A percentile compares a stretch with the other conserved stretches of the same genome.
These are phyloP conservation scores for Psilocybe cyanescens DNA, from an alignment of 768 basidiomycete genomes.

Conservation along the genomic window DNA sequence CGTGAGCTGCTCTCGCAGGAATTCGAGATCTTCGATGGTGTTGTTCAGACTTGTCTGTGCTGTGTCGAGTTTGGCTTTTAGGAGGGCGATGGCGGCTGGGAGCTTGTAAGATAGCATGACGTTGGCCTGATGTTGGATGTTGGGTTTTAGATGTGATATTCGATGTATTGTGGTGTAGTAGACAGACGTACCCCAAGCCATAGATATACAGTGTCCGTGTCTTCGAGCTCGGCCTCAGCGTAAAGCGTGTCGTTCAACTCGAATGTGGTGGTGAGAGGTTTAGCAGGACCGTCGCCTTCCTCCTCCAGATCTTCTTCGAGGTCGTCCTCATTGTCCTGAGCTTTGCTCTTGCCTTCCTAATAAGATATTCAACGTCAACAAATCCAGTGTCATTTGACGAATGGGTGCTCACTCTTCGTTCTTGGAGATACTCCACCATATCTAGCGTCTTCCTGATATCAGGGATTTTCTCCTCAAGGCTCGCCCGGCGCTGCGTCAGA, in stretches of 20 bases:
- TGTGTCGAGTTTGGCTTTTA: conserved; percentile 72
- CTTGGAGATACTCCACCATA: conserved; percentile 85
- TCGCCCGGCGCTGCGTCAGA: conserved; percentile 73
- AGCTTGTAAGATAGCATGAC: conserved; percentile 96
- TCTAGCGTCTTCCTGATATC: conserved; percentile 91
- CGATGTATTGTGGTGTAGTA: background rate
- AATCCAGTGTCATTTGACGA: background rate
- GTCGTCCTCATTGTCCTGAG: conserved; percentile 51
- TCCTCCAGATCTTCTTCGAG: conserved; percentile 64
- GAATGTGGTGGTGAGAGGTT: conserved; percentile 81
- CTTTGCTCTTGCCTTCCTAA: conserved; percentile 64
- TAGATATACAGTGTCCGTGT: conserved; percentile 87
- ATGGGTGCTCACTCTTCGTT: conserved; percentile 60
- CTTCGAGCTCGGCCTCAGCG: conserved; percentile 87
- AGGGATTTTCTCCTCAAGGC: conserved; percentile 93
- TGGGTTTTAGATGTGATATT: background rate
- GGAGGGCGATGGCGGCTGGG: conserved; percentile 71
- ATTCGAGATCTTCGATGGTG: conserved; percentile 88
- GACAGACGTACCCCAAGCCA: conserved; percentile 89
- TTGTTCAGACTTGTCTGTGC: conserved; percentile 71
- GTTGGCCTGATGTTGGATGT: conserved; percentile 68
- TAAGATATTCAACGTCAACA: background rate
- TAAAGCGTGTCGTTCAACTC: conserved; percentile 96
- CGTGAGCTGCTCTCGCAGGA: conserved; percentile 91
- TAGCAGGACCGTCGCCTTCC: conserved; percentile 40